phyloP scores from a whole-genome alignment of 2,329 filamentous ascomycete genomes.

The Knoxdaviesia proteae region DNA sequence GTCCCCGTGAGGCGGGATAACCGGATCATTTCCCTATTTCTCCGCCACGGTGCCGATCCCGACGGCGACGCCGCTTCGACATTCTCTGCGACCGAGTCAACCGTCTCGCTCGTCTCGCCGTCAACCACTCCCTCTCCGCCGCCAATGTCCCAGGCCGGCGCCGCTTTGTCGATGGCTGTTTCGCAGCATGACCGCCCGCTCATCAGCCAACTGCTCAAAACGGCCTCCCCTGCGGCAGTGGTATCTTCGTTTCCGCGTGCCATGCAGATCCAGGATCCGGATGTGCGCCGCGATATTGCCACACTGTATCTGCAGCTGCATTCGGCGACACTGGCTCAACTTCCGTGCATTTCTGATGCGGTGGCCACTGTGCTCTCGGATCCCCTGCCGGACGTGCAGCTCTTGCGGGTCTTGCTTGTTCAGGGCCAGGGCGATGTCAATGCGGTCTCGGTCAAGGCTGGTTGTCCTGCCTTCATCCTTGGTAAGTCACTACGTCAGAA shows the following conservation, averaged over 20 bases:
- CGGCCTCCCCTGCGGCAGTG: constrained; percentile 23
- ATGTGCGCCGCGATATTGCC: constrained; percentile 13
- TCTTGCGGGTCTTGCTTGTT: constrained; percentile 26
- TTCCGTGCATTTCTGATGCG: constrained; percentile 13
- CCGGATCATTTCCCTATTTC: constrained; percentile 27
- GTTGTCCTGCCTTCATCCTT: no score
- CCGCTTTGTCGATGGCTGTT: constrained; percentile 26
- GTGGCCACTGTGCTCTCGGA: constrained; percentile 19
- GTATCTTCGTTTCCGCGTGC: constrained; percentile 25
- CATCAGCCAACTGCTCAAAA: constrained; percentile 22
- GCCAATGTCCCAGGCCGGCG: constrained; percentile 10
- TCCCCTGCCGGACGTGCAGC: constrained; percentile 23
- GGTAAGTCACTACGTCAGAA: no score
- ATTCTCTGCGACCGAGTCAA: no score
- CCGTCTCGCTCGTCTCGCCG: no score
- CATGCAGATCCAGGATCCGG: constrained; percentile 22
- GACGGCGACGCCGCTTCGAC: constrained; percentile 22
- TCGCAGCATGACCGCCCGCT: constrained; percentile 24
- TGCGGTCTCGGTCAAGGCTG: constrained; percentile 9
- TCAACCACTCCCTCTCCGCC: no score
- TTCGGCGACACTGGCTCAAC: no score
- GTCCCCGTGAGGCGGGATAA: constrained; percentile 25
- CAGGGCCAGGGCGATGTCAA: constrained; percentile 33
- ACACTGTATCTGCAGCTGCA: no score
- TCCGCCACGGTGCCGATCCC: constrained; percentile 30